Percentiles rank a stretch among this genome's conserved stretches.
phyloP scores from a whole-genome alignment of 2,329 filamentous ascomycete species.

The Xenoacremonium recifei region DNA sequence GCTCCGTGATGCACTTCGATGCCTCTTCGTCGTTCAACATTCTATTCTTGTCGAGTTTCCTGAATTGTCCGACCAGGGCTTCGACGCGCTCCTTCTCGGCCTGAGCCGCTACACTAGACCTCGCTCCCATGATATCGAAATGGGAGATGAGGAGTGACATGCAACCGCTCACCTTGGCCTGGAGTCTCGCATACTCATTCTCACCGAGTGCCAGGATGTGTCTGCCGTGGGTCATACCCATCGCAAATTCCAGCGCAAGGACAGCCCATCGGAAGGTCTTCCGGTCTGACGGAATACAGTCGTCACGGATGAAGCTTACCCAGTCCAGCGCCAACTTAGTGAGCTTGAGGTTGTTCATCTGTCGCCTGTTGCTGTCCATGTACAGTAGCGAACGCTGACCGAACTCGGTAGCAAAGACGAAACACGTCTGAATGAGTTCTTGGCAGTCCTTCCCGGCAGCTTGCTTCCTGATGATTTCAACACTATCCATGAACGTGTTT shows the following conservation, averaged over 20 bases:
- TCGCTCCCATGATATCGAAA: slow-evolving; percentile 98
- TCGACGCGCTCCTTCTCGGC: slow-evolving; percentile 89
- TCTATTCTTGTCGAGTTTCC: slow-evolving; percentile 74
- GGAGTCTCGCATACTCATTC: slow-evolving; percentile 78
- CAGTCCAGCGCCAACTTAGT: slow-evolving; percentile 92
- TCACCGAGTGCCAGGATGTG: slow-evolving; percentile 91
- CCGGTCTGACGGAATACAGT: slow-evolving; percentile 89
- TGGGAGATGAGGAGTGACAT: slow-evolving; percentile 98
- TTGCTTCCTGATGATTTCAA: slow-evolving; percentile 87
- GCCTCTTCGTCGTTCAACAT: slow-evolving; percentile 83
- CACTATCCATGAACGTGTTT: slow-evolving; percentile 98
- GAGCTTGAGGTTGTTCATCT: slow-evolving; percentile 96
- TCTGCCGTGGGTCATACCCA: slow-evolving; percentile 92
- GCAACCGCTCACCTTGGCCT: slow-evolving; percentile 89
- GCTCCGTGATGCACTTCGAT: slow-evolving; percentile 67
- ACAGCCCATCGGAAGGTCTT: slow-evolving; percentile 98
- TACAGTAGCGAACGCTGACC: slow-evolving; percentile 91
- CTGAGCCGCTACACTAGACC: slow-evolving; percentile 89
- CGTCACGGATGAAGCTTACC: slow-evolving; percentile 97
- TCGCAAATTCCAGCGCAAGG: slow-evolving; percentile 90
- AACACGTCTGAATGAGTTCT: slow-evolving; percentile 95
- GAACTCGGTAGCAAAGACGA: slow-evolving; percentile 98
- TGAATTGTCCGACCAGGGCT: slow-evolving; percentile 71
- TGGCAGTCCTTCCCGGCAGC: slow-evolving; percentile 83
- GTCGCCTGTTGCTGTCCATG: slow-evolving; percentile 91